phyloP scores from a whole-genome alignment of 176 grass and related monocot genomes.

The Urochloa ruziziensis region DNA sequence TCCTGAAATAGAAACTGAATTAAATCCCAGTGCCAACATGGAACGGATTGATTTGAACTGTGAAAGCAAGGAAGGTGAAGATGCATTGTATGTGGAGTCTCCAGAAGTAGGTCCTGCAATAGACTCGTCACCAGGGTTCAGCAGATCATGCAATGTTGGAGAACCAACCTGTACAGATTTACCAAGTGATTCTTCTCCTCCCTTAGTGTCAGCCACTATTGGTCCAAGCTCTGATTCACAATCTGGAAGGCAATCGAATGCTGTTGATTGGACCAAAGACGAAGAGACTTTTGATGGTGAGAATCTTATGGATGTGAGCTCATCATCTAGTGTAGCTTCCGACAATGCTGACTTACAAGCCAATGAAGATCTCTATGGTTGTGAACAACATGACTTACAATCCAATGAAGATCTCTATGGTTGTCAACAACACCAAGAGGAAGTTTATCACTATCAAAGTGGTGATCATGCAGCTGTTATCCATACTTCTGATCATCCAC shows the following conservation, averaged over 20 bases:
- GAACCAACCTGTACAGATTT: slow-evolving; percentile 25
- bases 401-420: slow-evolving; percentile 15
- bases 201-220: slow-evolving; percentile 26
- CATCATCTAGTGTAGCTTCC: slow-evolving; percentile 57
- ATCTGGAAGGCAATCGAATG: slow-evolving; percentile 28
- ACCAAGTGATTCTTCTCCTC: slow-evolving; percentile 33
- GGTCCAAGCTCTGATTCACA: slow-evolving; percentile 31
- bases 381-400: too few species aligned
- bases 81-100: slow-evolving; percentile 7
- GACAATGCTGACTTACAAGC: slow-evolving; percentile 18
- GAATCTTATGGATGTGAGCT: slow-evolving; percentile 68
- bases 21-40: slow-evolving; percentile 13
- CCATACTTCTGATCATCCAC: slow-evolving; percentile 30
- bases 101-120: slow-evolving; percentile 33
- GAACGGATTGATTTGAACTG: slow-evolving; percentile 30
- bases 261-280: slow-evolving; percentile 40
- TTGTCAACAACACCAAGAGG: slow-evolving; percentile 29
- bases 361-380: too few species aligned
- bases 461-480: slow-evolving; percentile 7
- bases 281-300: slow-evolving; percentile 56
- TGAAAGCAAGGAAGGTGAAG: slow-evolving; percentile 35
- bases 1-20: slow-evolving; percentile 44
- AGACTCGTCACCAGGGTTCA: slow-evolving; percentile 22
- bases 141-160: slow-evolving; percentile 26
- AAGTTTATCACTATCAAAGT: slow-evolving; percentile 7